These are phyloP conservation scores for Lepidium didymum DNA, from an alignment of 345 rosid genomes.

Conservation along the genomic window DNA sequence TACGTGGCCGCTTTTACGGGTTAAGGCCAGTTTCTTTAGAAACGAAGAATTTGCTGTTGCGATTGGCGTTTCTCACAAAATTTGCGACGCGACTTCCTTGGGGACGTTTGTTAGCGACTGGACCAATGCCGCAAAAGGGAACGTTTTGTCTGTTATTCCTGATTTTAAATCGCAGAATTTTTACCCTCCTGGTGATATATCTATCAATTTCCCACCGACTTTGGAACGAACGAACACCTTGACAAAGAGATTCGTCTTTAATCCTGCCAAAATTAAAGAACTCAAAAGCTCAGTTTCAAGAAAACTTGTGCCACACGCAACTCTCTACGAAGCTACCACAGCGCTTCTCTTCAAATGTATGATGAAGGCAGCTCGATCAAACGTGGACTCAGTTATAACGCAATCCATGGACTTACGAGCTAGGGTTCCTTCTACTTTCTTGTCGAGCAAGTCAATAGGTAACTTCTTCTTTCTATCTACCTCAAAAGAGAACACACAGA, in stretches of 20 bases:
- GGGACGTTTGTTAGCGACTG: too few species aligned
- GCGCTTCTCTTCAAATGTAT: constrained; percentile 20
- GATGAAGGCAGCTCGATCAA: neutral
- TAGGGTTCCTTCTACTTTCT: constrained; percentile 3
- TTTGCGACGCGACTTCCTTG: too few species aligned
- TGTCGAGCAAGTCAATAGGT: constrained; percentile 16
- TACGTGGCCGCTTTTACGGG: too few species aligned
- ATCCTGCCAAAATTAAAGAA: constrained; percentile 4
- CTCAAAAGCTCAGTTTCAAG: constrained; percentile 14
- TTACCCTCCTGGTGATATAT: too few species aligned
- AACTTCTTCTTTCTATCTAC: neutral
- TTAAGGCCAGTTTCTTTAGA: too few species aligned
- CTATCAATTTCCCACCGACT: neutral
- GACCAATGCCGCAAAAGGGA: too few species aligned
- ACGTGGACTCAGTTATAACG: neutral
- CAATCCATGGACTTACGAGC: constrained; percentile 31
- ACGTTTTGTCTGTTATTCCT: too few species aligned
- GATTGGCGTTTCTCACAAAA: too few species aligned
- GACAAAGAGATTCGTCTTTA: constrained; percentile 7
- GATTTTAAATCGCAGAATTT: too few species aligned
- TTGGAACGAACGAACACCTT: neutral
- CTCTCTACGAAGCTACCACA: constrained; percentile 21
- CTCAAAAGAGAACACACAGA: neutral
- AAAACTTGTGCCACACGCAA: neutral
- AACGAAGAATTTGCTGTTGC: too few species aligned